These are phyloP conservation scores for Polygonum maritimum DNA, from an alignment of 148 eudicot species.

Conservation along the genomic window DNA sequence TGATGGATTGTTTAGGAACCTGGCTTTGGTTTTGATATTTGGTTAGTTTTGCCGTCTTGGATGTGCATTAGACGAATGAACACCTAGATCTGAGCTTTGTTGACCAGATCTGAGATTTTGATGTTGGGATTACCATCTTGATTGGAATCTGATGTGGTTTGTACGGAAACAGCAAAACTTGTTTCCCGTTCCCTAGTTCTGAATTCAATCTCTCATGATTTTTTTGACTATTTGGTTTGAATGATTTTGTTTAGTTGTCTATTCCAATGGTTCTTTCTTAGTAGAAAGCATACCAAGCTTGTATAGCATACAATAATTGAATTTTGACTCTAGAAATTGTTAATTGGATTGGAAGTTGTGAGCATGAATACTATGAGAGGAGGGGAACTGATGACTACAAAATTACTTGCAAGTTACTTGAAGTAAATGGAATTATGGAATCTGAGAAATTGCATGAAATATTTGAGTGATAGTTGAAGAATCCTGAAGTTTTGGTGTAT, in stretches of 20 bases:
- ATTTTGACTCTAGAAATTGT: not conserved
- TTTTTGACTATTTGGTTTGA: not conserved
- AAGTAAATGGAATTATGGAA: not conserved
- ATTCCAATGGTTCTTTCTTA: not conserved
- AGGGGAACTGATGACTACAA: not conserved
- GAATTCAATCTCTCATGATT: not conserved
- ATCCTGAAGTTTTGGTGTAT: not conserved
- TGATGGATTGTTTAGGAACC: not conserved
- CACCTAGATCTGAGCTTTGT: constrained; percentile 1
- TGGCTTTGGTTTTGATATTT: not conserved
- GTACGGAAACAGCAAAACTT: not conserved
- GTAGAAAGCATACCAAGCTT: not conserved
- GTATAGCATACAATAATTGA: not conserved
- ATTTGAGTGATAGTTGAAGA: not conserved
- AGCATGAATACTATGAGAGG: not conserved
- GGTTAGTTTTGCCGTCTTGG: not conserved
- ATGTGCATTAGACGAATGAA: not conserved
- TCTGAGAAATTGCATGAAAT: not conserved
- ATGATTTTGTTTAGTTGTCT: not conserved
- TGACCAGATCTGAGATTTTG: not conserved
- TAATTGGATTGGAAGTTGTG: not conserved
- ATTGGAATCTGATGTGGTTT: not conserved
- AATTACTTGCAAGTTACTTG: not conserved
- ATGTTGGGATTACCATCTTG: not conserved
- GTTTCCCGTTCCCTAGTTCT: not conserved